phyloP scores from a whole-genome alignment of 139 green algal species.

The Chlorella sp. region DNA sequence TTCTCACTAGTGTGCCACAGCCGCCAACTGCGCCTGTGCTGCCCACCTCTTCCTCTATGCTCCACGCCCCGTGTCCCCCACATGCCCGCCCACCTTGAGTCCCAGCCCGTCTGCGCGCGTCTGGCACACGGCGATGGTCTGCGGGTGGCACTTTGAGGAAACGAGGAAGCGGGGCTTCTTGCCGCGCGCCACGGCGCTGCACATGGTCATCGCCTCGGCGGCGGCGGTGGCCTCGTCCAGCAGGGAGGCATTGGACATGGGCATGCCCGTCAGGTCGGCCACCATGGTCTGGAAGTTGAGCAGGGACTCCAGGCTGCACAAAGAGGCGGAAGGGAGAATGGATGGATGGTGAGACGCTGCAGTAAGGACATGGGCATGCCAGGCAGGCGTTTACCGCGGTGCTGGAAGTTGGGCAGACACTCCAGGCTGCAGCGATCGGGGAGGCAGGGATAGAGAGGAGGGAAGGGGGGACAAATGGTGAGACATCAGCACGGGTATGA shows the following conservation, averaged over 20 bases:
- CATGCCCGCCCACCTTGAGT: conserved; percentile 61
- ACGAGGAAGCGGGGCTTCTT: conserved; percentile 99
- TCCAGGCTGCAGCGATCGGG: too few relatives aligned
- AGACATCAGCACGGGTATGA: too few relatives aligned
- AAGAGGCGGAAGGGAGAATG: background rate
- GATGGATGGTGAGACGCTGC: too few relatives aligned
- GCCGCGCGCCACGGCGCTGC: conserved; percentile 86
- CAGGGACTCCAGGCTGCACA: conserved; percentile 92
- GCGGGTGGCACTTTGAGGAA: conserved; percentile 96
- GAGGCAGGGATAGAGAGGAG: too few relatives aligned
- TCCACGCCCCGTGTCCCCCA: background rate
- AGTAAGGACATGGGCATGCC: too few relatives aligned
- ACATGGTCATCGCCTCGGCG: conserved; percentile 99
- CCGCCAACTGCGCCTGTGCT: background rate
- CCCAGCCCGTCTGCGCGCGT: conserved; percentile 96
- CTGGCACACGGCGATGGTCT: conserved; percentile 97
- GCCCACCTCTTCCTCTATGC: background rate
- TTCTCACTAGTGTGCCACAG: too few relatives aligned
- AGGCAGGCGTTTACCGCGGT: too few relatives aligned
- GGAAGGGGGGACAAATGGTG: too few relatives aligned
- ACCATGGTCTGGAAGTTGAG: conserved; percentile 99
- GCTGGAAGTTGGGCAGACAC: too few relatives aligned
- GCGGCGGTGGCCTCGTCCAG: conserved; percentile 98
- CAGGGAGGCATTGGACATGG: conserved; percentile 94
- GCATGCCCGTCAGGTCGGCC: conserved; percentile 94